Percentiles rank a stretch among this genome's conserved stretches.
phyloP scores from a whole-genome alignment of 2,329 filamentous ascomycete species.

The Septoria linicola region DNA sequence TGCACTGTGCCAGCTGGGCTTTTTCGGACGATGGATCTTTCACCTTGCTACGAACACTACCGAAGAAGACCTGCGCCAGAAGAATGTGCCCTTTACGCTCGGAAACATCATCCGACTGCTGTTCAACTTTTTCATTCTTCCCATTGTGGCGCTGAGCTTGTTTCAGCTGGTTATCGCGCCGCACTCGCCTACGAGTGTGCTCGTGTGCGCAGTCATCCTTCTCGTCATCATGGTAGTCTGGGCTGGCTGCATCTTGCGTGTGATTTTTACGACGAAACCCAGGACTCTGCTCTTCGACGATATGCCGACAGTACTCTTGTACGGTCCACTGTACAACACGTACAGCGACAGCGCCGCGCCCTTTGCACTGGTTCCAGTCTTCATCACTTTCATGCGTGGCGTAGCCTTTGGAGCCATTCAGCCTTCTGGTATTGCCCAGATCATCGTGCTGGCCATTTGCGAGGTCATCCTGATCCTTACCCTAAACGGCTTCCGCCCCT shows the following conservation, averaged over 20 bases:
- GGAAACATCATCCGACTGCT: slow-evolving; percentile 69
- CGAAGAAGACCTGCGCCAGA: slow-evolving; percentile 84
- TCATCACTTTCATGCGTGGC: slow-evolving; percentile 81
- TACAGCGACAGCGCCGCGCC: slow-evolving; percentile 90
- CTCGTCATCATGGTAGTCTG: slow-evolving; percentile 71
- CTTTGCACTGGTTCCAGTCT: slow-evolving; percentile 82
- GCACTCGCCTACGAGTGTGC: slow-evolving; percentile 66
- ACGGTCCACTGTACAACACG: slow-evolving; percentile 94
- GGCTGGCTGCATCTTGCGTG: slow-evolving; percentile 72
- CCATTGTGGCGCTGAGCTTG: slow-evolving; percentile 79
- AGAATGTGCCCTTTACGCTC: slow-evolving; percentile 79
- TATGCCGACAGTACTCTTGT: slow-evolving; percentile 80
- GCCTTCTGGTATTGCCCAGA: slow-evolving; percentile 86
- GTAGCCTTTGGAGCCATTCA: slow-evolving; percentile 92
- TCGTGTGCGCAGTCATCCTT: slow-evolving; percentile 72
- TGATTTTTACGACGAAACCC: slow-evolving; percentile 78
- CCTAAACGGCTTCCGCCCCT: slow-evolving; percentile 84
- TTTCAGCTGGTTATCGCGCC: slow-evolving; percentile 82
- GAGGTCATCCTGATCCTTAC: slow-evolving; percentile 89
- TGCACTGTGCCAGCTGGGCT: slow-evolving; percentile 71
- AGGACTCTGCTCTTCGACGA: slow-evolving; percentile 91
- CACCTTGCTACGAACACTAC: slow-evolving; percentile 68
- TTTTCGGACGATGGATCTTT: slow-evolving; percentile 72
- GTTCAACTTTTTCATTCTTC: slow-evolving; percentile 89
- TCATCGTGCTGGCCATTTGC: slow-evolving; percentile 88